phyloP scores from a whole-genome alignment of 257 asterid genomes.

The Solanum medicagineum region DNA sequence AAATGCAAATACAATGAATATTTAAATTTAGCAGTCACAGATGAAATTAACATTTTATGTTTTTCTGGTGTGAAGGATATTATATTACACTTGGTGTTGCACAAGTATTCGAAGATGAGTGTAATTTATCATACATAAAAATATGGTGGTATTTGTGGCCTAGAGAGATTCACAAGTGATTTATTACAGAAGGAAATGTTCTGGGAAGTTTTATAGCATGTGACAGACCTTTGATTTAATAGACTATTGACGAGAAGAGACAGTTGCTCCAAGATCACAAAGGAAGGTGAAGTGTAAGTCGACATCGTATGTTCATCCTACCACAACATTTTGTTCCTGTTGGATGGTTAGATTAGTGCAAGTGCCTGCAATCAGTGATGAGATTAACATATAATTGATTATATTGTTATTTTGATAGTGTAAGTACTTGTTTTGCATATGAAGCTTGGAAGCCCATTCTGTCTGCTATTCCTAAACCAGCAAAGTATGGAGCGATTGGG shows the following conservation, averaged over 20 bases:
- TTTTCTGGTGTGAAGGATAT: neutral
- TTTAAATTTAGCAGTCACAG: neutral
- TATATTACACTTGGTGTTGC: neutral
- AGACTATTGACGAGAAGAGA: too few species aligned
- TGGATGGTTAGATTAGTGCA: neutral
- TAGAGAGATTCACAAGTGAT: too few species aligned
- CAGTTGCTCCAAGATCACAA: too few species aligned
- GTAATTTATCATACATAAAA: neutral
- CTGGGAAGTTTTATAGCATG: too few species aligned
- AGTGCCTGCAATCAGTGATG: neutral
- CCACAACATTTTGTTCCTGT: neutral
- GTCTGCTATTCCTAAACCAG: neutral
- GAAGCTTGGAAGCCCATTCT: neutral
- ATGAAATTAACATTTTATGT: neutral
- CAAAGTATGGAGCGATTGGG: neutral
- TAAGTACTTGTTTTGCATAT: neutral
- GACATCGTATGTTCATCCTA: neutral
- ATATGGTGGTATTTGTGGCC: neutral
- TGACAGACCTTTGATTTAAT: too few species aligned
- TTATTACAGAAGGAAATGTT: too few species aligned
- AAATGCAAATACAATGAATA: neutral
- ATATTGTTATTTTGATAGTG: neutral
- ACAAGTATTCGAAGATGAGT: neutral
- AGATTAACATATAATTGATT: neutral
- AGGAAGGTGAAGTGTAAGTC: neutral